Base-by-base conservation (phyloP, 2,329 filamentous ascomycete genomes). In the Emydomyces testavorans region DNA sequence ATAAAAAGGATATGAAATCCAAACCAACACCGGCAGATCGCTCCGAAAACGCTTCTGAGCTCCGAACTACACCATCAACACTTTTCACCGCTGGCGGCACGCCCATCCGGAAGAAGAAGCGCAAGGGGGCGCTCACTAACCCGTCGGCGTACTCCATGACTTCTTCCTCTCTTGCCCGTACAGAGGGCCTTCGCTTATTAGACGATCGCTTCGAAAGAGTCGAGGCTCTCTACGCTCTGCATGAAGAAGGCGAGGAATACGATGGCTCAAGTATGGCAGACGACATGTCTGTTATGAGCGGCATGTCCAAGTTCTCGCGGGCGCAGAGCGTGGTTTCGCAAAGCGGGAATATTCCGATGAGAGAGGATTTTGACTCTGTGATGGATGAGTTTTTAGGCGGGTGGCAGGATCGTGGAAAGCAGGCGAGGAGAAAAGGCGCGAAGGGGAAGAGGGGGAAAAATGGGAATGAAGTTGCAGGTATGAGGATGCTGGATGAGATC, bases 151-250 rank as follows among this genome's bases (percentile, higher is more conserved):
- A 92, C 67, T 92, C 85, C 45, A 94, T 94, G 89, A 88, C 85
- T 0, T 93, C 85, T 1, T 93, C 88, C 0, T 83, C 87, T 0
- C 73, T 94, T 15, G 81, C 86, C 44, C 80, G 92, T 48, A 98
- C 89, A 1, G 90, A 95, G 59, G 86, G 88, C 35, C 77, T 93
- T 51, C 81, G 80, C 0, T 75, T 93, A 1, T 73, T 98, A 5
- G 93, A 98, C 62, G 83, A 83, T 39, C 79, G 92, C 21, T 98
- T 96, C 63, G 92, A 98, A 63, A 85, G 78, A 65, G 78, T 96
- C 16, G 87, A 95, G 65, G 83, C 90, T 63, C 74, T 83, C 52
- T 94, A 87, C 58, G 72, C 77, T n/a, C 67, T 78, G 36, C 76
- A 79, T 48, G 75, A 76, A 52, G 74, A 75, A 54, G 71, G 71